Base-by-base conservation (phyloP, 768 basidiomycete genomes). In the Dioszegia aurantiaca region DNA sequence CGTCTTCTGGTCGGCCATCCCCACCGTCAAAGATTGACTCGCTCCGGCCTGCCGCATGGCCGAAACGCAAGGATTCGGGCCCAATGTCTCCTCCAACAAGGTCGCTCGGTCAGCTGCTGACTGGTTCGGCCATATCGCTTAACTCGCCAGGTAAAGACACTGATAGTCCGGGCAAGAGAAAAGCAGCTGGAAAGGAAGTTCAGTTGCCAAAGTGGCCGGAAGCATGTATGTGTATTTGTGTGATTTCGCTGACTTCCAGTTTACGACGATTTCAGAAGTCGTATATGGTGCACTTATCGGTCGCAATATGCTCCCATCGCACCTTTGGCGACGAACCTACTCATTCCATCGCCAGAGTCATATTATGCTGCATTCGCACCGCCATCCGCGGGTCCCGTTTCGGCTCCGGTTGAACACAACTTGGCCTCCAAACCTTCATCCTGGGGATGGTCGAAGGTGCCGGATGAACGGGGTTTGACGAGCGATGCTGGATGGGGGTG, bases 231-330 rank as follows among this genome's bases (percentile, higher is more conserved):
- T 65, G 31, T 31, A 17, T 33, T 17, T 3, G n/a, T 2, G 6
- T 8, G 3, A 40, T 4, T 33, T 11, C 30, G 53, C 37, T 53
- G 41, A 10, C 33, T 21, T 37, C 82, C 83, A 33, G 95, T 95
- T 73, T 91, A 92, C 69, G 80, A 82, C 12, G 93, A 97, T 77
- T 97, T 94, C 75, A 86, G 86, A 0, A 89, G 89, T 0, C 81
- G 87, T 5, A 81, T 95, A 49, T 95, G 90, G 87, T 82, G 93
- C 42, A 94, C 92, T 0, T 98, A 98, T 77, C 88, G 93, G 23
- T 86, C 85, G 1, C 87, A 90, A 39, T 94, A 93, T 62, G 74
- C 83, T 0, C 87, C 90, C 2, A 92, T 98, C 65, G 80, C 67
- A 14, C 62, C 70, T 2, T 45, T 78, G 2, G 67, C 76, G 1